Evolutionary conservation across 495 filamentous ascomycete species (phyloP).

Genomic region (Sordaria brevicollis): DNA sequence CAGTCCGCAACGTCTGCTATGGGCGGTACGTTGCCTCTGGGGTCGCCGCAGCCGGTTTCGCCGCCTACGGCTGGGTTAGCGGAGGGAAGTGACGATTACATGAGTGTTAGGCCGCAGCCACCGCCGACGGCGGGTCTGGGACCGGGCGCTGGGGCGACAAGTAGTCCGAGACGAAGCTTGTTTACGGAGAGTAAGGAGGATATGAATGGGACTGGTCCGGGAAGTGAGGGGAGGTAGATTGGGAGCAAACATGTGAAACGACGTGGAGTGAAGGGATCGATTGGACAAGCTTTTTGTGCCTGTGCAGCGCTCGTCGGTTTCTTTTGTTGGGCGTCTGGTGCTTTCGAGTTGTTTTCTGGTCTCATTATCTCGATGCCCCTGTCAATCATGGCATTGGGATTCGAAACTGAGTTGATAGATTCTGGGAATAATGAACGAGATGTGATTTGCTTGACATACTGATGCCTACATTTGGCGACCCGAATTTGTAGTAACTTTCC

Average conservation of each 20-base stretch:
- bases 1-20: not conserved
- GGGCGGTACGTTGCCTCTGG: not conserved
- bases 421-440: too few species aligned
- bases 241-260: not conserved
- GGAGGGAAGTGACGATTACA: conserved; percentile 1
- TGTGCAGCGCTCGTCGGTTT: too few species aligned
- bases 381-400: too few species aligned
- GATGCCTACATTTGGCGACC: too few species aligned
- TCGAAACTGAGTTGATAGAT: too few species aligned
- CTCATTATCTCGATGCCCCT: too few species aligned
- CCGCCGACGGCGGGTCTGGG: not conserved
- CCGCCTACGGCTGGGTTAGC: not conserved
- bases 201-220: not conserved
- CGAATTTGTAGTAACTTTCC: too few species aligned
- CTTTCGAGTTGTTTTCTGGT: too few species aligned
- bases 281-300: too few species aligned
- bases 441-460: too few species aligned
- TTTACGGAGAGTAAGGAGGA: conserved; percentile 9
- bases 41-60: conserved; percentile 1
- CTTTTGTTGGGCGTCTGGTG: too few species aligned
- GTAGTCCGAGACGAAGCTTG: conserved; percentile 8
- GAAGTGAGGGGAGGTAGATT: not conserved
- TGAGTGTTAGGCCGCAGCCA: conserved; percentile 3
- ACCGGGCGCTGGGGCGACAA: not conserved
- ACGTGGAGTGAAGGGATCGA: too few species aligned